Base-by-base conservation (phyloP, 331 rosid genomes). In the Phaseolus coccineus region DNA sequence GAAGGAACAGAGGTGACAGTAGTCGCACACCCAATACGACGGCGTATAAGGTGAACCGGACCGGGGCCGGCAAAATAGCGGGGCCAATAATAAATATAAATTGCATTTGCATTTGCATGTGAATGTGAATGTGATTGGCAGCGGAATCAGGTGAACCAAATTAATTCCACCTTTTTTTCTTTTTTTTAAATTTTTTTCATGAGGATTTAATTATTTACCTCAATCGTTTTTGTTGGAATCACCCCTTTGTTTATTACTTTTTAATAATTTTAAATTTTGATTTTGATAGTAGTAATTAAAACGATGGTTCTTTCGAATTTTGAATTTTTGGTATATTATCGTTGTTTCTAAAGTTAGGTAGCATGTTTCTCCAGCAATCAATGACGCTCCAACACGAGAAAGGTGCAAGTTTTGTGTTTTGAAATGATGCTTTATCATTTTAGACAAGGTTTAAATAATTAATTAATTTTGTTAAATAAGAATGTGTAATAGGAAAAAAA, bases 11-110 rank as follows among this genome's bases (percentile, higher is more conserved):
- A 77, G 48, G 50, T 28, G 61, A 83, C 53, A 67, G 70, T 16
- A 46, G 80, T 74, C 72, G 48, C n/a, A 66, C 40, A 27, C 1
- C 24, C 31, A 64, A 80, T 78, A 81, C 90, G 93, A 82, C 87
- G 89, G 39, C 92, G 93, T 62, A 62, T 80, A 10, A 27, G 52
- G 52, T 28, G 52, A 64, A 71, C 46, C 77, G 62, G 79, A 67
- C 82, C 72, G 63, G 56, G 84, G 93, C 91, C 97, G 97, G 94
- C 93, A 84, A 77, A 68, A 55, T 71, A 65, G 31, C 15, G 56
- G 56, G 76, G 58, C 71, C 12, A n/a, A 76, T 81, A 76, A 81
- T 75, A 68, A 75, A 75, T 53, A 40, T 19, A 31, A 50, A 44
- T 74, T 59, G 44, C 40, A 58, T 74, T 77, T 81, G 72, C 55